Evolutionary conservation across 1,284 basidiomycete species (phyloP).

Genomic region (Coniferiporia sulphurascens): DNA sequence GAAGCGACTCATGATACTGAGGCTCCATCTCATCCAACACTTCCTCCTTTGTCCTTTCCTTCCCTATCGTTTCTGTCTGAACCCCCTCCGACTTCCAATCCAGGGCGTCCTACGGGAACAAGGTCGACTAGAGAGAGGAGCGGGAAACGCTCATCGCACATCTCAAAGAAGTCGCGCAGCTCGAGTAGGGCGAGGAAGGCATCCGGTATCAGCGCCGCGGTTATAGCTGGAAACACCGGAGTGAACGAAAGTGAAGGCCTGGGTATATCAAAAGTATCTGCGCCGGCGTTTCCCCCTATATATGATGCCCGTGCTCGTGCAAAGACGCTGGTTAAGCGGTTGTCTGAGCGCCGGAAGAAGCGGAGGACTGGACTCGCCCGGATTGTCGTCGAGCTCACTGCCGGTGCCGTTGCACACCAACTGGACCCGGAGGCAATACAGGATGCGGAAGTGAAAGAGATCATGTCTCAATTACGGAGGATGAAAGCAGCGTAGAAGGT

Average conservation of each 20-base stretch:
- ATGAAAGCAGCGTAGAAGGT: conserved; percentile 9
- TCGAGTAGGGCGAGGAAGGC: not conserved
- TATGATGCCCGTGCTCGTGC: not conserved
- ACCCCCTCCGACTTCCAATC: not conserved
- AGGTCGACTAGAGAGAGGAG: no score
- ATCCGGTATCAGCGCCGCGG: not conserved
- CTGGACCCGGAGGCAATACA: conserved; percentile 14
- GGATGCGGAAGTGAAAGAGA: conserved; percentile 9
- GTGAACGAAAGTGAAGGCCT: not conserved
- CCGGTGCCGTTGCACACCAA: not conserved
- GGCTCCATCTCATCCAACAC: not conserved
- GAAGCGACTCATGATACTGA: not conserved
- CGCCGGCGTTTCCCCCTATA: not conserved
- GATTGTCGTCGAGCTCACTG: conserved; percentile 13
- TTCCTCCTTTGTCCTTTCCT: not conserved
- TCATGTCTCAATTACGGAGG: conserved; percentile 10
- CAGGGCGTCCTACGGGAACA: not conserved
- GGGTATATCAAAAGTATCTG: not conserved
- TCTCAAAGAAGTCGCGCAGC: not conserved
- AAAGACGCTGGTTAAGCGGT: not conserved
- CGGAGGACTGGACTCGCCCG: conserved; percentile 12
- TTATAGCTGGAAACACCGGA: not conserved
- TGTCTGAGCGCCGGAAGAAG: not conserved
- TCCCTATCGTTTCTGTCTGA: not conserved
- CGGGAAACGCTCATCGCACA: no score